Evolutionary conservation across 345 rosid species (phyloP).

Genomic region (Citrus mangshanensis): DNA sequence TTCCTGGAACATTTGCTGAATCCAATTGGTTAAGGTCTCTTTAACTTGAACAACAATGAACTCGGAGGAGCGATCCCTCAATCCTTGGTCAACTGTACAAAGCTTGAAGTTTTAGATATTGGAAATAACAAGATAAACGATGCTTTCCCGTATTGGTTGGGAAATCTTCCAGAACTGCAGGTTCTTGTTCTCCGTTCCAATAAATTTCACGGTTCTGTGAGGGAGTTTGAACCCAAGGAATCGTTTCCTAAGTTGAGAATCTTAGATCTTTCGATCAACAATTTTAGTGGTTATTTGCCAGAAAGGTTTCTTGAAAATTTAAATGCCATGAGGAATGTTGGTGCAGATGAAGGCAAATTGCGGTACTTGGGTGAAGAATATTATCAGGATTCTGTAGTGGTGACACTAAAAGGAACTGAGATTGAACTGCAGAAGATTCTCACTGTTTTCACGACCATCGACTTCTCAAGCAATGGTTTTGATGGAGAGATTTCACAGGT

Average conservation of each 20-base stretch:
- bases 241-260: not conserved
- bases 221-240: too few species aligned
- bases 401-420: slow-evolving; percentile 8
- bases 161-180: not conserved
- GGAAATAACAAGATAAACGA: not conserved
- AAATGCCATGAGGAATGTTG: not conserved
- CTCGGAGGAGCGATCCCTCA: not conserved
- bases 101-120: not conserved
- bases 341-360: not conserved
- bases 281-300: not conserved
- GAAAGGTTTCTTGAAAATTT: not conserved
- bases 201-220: not conserved
- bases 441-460: not conserved
- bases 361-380: not conserved
- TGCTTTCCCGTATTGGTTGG: not conserved
- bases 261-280: slow-evolving; percentile 7
- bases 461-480: slow-evolving; percentile 16
- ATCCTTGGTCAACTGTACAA: not conserved
- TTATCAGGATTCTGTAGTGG: not conserved
- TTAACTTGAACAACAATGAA: not conserved
- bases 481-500: slow-evolving; percentile 8
- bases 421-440: not conserved
- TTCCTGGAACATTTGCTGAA: not conserved
- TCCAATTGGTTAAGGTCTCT: not conserved
- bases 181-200: not conserved